Evolutionary conservation across 257 asterid species (phyloP).

Genomic region (Gentiana macrophylla): DNA sequence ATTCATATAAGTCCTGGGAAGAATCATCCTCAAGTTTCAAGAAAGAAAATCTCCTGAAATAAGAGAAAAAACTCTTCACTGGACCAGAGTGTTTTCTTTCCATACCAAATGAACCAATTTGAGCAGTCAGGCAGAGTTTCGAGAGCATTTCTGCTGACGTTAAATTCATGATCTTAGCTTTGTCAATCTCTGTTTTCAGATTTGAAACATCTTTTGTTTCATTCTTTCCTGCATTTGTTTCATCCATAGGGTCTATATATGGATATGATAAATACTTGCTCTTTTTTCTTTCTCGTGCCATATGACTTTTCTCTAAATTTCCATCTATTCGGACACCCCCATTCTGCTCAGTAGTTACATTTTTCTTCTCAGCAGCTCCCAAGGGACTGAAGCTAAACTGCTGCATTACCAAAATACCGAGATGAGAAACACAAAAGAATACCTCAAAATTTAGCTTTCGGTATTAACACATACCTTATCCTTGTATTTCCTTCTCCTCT

Average conservation of each 20-base stretch:
- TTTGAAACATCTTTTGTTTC: constrained; percentile 18
- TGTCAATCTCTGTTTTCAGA: constrained; percentile 11
- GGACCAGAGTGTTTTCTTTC: constrained; percentile 33
- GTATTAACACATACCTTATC: no score
- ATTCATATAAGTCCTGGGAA: constrained; percentile 5
- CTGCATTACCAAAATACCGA: no score
- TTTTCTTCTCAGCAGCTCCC: no score
- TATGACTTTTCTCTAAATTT: constrained; percentile 23
- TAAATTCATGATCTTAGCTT: constrained; percentile 24
- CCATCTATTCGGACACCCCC: background rate
- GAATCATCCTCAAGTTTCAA: constrained; percentile 18
- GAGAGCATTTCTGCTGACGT: constrained; percentile 41
- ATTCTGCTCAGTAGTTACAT: no score
- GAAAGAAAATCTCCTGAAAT: constrained; percentile 47
- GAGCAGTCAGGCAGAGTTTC: constrained; percentile 40
- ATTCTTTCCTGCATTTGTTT: constrained; percentile 16
- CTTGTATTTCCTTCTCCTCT: no score
- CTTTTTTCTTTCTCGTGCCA: constrained; percentile 59
- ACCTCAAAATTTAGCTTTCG: no score
- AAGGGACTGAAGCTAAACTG: no score
- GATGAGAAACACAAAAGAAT: no score
- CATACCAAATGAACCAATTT: constrained; percentile 23
- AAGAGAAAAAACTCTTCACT: constrained; percentile 28
- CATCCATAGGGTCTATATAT: no score
- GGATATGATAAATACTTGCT: constrained; percentile 38